Base-by-base conservation (phyloP, 805 yeast genomes). In the Pichia kluyveri region DNA sequence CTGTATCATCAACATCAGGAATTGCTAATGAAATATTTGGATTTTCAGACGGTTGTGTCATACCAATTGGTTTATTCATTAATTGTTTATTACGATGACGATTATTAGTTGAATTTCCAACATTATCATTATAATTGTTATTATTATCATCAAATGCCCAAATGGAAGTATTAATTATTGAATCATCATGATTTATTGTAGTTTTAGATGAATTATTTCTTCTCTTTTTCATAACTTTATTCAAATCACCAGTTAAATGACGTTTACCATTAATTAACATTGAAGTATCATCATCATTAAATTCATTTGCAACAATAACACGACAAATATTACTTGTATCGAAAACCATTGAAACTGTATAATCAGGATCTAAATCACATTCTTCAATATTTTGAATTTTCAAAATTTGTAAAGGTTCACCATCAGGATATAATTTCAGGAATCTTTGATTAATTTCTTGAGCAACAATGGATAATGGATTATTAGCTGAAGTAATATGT, bases 321-420 rank as follows among this genome's bases (percentile, higher is more conserved):
- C 74, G 63, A 9, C 79, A 73, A 5, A 71, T 63, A 49, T 71
- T 74, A 49, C 68, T 71, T 14, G 65, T 62, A 45, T 71, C 77
- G 56, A 86, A 84, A 7, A 85, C 81, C 55, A 84, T 86, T 10
- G 73, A 73, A 0, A 80, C 83, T 3, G 63, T 51, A 53, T 80
- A 86, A 51, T 85, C 95, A 0, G 90, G 90, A 61, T 86, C 96
- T 48, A 86, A 66, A 59, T 86, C 95, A 55, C 90, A 84, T 48
- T 73, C 74, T 50, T 78, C 75, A 40, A 62, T 63, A 61, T 86
- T 91, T 58, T 86, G 95, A 6, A 86, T 63, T 44, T 76, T 75
- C n/a, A 72, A 65, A 39, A 86, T 76, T 7, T 70, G 69, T 18
- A 85, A 60, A 1, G 73, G 72, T 5, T 72, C 77, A 43, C 75